phyloP scores from a whole-genome alignment of 2,329 filamentous ascomycete species.

The Fusarium veterinarium region DNA sequence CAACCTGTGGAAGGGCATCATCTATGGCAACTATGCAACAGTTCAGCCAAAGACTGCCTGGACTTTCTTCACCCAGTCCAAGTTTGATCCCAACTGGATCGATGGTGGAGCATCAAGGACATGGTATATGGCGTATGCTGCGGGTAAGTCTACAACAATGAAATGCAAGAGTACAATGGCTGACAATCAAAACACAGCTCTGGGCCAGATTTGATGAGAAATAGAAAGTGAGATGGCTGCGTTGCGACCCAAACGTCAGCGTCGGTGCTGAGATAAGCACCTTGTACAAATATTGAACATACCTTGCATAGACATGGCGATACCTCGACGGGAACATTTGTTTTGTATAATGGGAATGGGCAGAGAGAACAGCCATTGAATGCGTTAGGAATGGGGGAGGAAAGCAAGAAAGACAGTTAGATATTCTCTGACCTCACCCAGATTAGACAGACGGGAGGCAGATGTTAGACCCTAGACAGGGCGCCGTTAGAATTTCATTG shows the following conservation, averaged over 20 bases:
- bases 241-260: slow-evolving; percentile 1
- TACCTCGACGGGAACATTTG: slow-evolving; percentile 33
- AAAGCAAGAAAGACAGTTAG: slow-evolving; percentile 7
- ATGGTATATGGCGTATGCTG: slow-evolving; percentile 85
- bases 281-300: slow-evolving; percentile 33
- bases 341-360: slow-evolving; percentile 31
- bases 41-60: slow-evolving; percentile 77
- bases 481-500: slow-evolving; percentile 23
- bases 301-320: slow-evolving; percentile 19
- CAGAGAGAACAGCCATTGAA: slow-evolving; percentile 5
- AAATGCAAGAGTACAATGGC: slow-evolving; percentile 1
- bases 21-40: slow-evolving; percentile 85
- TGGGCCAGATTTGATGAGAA: slow-evolving; percentile 33
- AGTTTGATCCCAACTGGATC: slow-evolving; percentile 75
- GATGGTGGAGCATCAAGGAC: slow-evolving; percentile 87
- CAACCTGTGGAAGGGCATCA: slow-evolving; percentile 86
- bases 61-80: slow-evolving; percentile 75
- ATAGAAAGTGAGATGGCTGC: not conserved
- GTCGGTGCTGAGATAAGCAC: slow-evolving; percentile 11
- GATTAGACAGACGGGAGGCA: slow-evolving; percentile 23
- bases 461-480: slow-evolving; percentile 27
- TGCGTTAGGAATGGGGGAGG: slow-evolving; percentile 12
- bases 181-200: slow-evolving; percentile 34
- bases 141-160: slow-evolving; percentile 65
- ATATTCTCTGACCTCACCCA: slow-evolving; percentile 27